A percentile compares a stretch with the other conserved stretches of the same genome.
These are phyloP conservation scores for Marasmius tenuissimus DNA, from an alignment of 1,284 basidiomycete species.

Conservation along the genomic window DNA sequence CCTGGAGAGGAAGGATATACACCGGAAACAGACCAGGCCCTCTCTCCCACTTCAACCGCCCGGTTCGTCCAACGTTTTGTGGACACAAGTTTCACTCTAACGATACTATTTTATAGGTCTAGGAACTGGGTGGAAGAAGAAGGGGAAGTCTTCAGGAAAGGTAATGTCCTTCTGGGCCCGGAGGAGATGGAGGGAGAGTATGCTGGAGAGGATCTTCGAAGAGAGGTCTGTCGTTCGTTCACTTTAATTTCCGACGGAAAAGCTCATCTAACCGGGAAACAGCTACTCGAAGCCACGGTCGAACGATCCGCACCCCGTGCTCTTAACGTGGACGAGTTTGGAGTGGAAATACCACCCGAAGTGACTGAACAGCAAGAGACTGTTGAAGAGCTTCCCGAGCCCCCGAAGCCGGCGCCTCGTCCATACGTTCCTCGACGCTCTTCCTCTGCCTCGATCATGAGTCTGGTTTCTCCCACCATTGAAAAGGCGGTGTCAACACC, in stretches of 20 bases:
- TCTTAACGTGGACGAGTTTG: conserved; percentile 52
- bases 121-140: conserved; percentile 84
- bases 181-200: conserved; percentile 86
- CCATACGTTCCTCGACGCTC: conserved; percentile 60
- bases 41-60: conserved; percentile 52
- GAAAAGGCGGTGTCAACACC: background rate
- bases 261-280: conserved; percentile 7
- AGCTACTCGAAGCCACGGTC: conserved; percentile 61
- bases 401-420: conserved; percentile 45
- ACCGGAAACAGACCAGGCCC: conserved; percentile 21
- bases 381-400: conserved; percentile 19
- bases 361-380: background rate
- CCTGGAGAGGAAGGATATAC: conserved; percentile 31
- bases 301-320: conserved; percentile 61
- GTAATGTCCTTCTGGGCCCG: conserved; percentile 73
- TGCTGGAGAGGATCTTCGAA: conserved; percentile 79
- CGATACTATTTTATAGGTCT: conserved; percentile 42
- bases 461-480: conserved; percentile 31
- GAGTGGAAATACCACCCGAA: conserved; percentile 29
- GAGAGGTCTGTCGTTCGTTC: conserved; percentile 59
- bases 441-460: conserved; percentile 44
- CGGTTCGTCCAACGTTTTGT: conserved; percentile 39
- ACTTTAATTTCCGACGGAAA: background rate
- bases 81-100: background rate
- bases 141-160: conserved; percentile 91